Evolutionary conservation across 73 alveolate genomes (phyloP).

Genomic region (Paraurostyla sp.): DNA sequence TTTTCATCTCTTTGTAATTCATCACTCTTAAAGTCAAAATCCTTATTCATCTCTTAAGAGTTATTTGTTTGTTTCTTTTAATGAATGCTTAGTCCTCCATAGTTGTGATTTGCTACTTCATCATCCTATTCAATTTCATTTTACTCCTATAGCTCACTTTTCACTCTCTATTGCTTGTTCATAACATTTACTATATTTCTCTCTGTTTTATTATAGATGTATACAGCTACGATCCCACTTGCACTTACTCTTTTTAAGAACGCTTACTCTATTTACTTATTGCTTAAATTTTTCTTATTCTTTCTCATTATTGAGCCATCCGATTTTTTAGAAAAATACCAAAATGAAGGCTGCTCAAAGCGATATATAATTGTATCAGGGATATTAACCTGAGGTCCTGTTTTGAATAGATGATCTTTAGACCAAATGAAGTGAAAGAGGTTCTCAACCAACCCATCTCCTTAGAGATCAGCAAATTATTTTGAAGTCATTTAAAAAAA

Average conservation of each 20-base stretch:
- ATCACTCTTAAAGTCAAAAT: constrained; percentile 16
- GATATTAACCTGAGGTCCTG: constrained; percentile 79
- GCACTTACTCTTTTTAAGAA: constrained; percentile 80
- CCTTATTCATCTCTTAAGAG: not conserved
- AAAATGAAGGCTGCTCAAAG: constrained; percentile 88
- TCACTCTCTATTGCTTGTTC: constrained; percentile 17
- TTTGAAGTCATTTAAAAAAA: constrained; percentile 34
- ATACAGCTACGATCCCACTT: constrained; percentile 92
- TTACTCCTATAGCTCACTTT: not conserved
- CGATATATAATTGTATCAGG: constrained; percentile 91
- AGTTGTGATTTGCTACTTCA: constrained; percentile 19
- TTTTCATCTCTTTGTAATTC: not conserved
- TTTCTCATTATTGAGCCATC: constrained; percentile 76
- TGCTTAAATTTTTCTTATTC: constrained; percentile 72
- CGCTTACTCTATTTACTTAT: constrained; percentile 84
- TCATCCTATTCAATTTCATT: constrained; percentile 11
- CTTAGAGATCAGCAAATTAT: constrained; percentile 5
- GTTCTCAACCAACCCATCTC: constrained; percentile 92
- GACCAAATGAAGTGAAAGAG: constrained; percentile 94
- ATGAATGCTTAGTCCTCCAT: constrained; percentile 34
- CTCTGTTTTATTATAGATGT: constrained; percentile 71
- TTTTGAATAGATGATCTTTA: constrained; percentile 86
- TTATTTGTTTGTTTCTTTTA: not conserved
- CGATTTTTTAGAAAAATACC: constrained; percentile 88
- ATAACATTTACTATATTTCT: constrained; percentile 59